Evolutionary conservation across 2,329 filamentous ascomycete genomes (phyloP), one percentile per base, ranked within the genome.

Genomic region (Chrysoporthe cubensis): DNA sequence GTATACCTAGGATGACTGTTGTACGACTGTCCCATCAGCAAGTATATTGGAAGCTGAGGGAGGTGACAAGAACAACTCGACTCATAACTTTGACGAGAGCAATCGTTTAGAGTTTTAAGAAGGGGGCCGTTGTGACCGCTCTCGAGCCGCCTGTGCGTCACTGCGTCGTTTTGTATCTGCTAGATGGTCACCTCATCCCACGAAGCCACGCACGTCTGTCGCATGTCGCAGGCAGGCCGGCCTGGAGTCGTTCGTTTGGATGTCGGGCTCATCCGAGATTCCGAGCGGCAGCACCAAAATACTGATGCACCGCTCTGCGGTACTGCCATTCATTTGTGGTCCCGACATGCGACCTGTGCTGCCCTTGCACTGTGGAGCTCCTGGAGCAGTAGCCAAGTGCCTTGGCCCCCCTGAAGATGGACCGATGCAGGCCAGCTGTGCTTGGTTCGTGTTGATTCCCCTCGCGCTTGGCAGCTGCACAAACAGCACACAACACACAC

Each of bases 401-500:
- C 40, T 21, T 64, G 62, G 48, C n/a, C 40, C 52, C 26, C 52
- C 57, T 66, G 50, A 48, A 42, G 37, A 18, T 26, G 11, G 40
- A 16, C 42, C 32, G 37, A 43, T 44, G 37, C 56, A 26, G 54
- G 54, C 34, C 54, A 57, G 14, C 32, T 40, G 54, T 57, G 6
- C 14, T 14, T 18, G 54, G 32, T 40, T 40, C 32, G 54, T 57
- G 54, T 57, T 57, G 32, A 13, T 40, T 57, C 11, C 26, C 42
- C 7, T 11, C 42, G 3, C 9, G 8, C 16, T 34, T 37, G 52
- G 63, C 54, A 50, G 42, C 61, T 66, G 64, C 67, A 69, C 60
- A 69, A 52, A 59, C 67, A 66, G 54, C 67, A 59, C 64, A 66
- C 62, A 9, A 18, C 4, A 50, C n/a, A 60, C 60, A 34, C 37